These are phyloP conservation scores for Coleophoma crateriformis DNA, from an alignment of 2,329 filamentous ascomycete genomes.

Conservation along the genomic window DNA sequence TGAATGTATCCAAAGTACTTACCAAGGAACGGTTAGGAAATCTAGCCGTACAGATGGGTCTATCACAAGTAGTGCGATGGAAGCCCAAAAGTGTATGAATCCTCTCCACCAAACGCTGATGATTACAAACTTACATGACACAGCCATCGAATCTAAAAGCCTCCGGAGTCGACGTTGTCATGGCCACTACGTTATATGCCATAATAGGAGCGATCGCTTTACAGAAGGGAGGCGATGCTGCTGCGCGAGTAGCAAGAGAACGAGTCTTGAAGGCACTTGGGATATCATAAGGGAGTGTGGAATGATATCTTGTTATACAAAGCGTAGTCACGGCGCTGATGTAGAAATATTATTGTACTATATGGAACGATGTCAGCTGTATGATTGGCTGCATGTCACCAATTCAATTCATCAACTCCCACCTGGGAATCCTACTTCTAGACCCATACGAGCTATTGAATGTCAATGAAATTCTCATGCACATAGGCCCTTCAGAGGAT, in stretches of 20 bases:
- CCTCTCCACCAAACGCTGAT: neutral
- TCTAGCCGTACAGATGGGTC: conserved; percentile 64
- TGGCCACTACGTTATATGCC: conserved; percentile 75
- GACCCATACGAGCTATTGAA: too few relatives aligned
- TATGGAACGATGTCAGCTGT: neutral
- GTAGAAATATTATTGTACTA: conserved; percentile 23
- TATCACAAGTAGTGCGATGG: conserved; percentile 79
- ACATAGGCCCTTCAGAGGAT: too few relatives aligned
- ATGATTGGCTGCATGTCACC: too few relatives aligned
- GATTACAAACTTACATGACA: neutral
- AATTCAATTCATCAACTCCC: too few relatives aligned
- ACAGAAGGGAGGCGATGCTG: conserved; percentile 75
- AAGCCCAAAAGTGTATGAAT: conserved; percentile 70
- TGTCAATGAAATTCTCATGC: too few relatives aligned
- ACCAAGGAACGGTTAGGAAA: conserved; percentile 59
- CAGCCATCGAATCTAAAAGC: conserved; percentile 60
- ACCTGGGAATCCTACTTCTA: too few relatives aligned
- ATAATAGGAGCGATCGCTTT: conserved; percentile 87
- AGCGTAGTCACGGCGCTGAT: conserved; percentile 9
- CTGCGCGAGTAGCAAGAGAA: conserved; percentile 69
- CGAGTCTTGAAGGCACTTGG: conserved; percentile 35
- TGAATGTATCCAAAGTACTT: conserved; percentile 56
- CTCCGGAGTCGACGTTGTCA: conserved; percentile 70
- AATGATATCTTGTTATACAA: conserved; percentile 1
- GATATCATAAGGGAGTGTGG: conserved; percentile 14